Evolutionary conservation across 495 filamentous ascomycete species (phyloP).

Genomic region (Daldinia caldariorum): DNA sequence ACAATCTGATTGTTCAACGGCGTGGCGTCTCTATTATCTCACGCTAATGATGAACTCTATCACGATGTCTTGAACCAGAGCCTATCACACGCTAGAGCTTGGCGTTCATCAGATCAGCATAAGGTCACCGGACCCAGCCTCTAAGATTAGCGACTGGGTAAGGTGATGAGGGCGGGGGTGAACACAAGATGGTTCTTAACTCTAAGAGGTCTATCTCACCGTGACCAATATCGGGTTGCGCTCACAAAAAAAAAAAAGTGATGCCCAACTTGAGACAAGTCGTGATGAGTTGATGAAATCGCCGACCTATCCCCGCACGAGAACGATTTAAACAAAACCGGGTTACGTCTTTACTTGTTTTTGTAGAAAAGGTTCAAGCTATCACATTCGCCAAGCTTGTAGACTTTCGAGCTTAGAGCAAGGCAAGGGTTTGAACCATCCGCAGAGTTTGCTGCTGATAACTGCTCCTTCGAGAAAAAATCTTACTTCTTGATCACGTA

Average conservation of each 20-base stretch:
- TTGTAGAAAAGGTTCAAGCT: constrained; percentile 28
- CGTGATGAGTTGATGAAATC: constrained; percentile 32
- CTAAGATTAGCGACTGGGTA: constrained; percentile 7
- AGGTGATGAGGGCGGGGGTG: constrained; percentile 21
- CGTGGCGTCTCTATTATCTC: constrained; percentile 38
- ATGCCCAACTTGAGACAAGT: constrained; percentile 23
- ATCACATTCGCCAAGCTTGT: constrained; percentile 26
- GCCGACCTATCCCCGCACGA: constrained; percentile 36
- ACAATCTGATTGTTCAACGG: constrained; percentile 23
- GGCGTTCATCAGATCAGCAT: constrained; percentile 24
- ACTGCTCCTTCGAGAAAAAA: not conserved
- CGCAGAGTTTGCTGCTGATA: constrained; percentile 15
- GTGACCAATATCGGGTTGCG: constrained; percentile 3
- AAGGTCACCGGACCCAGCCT: constrained; percentile 31
- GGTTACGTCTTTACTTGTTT: constrained; percentile 11
- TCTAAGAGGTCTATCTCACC: constrained; percentile 9
- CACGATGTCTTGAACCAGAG: constrained; percentile 16
- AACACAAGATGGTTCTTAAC: constrained; percentile 2
- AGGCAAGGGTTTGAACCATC: constrained; percentile 13
- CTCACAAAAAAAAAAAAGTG: constrained; percentile 9
- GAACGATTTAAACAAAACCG: constrained; percentile 17
- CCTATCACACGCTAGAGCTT: constrained; percentile 32
- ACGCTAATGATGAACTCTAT: constrained; percentile 33
- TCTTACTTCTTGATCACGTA: constrained; percentile 16
- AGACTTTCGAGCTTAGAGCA: constrained; percentile 10